Base-by-base conservation (phyloP, 2,329 filamentous ascomycete genomes). In the Trematosphaeria pertusa region DNA sequence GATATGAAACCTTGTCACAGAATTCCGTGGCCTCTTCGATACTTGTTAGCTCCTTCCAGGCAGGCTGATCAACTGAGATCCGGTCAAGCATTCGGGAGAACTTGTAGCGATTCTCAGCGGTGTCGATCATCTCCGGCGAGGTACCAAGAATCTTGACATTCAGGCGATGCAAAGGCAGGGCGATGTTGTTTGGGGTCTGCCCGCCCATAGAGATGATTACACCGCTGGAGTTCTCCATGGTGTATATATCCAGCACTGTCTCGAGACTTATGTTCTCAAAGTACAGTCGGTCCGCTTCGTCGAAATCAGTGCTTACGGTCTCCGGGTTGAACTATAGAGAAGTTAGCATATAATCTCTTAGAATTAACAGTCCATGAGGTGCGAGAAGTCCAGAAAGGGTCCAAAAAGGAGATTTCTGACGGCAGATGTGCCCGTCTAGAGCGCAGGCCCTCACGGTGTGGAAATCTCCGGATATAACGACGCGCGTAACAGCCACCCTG, bases 121-220 rank as follows among this genome's bases (percentile, higher is more conserved):
- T 91, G 72, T 99, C 94, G 67, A 99, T 97, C 93, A 97, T 97
- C 73, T 99, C 94, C 8, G 94, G 94, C 0, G 93, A 97, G 1
- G 94, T 99, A 60, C 94, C 94, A 3, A 97, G 81, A 26, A 97
- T 87, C 77, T 93, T 95, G 67, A 96, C 89, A 52, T 95, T 94
- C 38, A 91, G 82, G 55, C 93, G 88, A 72, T 92, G 87, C 15
- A 99, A 82, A 3, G 91, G 89, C 39, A 97, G 81, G 1, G 94
- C 91, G 63, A 99, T 97, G 78, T 97, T 97, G 81, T 97, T 97
- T 2, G 94, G 93, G 0, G 91, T 96, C 72, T 99, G 94, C 7
- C 94, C 94, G 75, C 94, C 93, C 90, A 97, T 96, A 41, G 91
- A 93, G 50, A 96, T 89, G 37, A 97, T 84, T 2, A 97, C 88